Base-by-base conservation (phyloP, 2,329 filamentous ascomycete species). In the Microdochium nivale region DNA sequence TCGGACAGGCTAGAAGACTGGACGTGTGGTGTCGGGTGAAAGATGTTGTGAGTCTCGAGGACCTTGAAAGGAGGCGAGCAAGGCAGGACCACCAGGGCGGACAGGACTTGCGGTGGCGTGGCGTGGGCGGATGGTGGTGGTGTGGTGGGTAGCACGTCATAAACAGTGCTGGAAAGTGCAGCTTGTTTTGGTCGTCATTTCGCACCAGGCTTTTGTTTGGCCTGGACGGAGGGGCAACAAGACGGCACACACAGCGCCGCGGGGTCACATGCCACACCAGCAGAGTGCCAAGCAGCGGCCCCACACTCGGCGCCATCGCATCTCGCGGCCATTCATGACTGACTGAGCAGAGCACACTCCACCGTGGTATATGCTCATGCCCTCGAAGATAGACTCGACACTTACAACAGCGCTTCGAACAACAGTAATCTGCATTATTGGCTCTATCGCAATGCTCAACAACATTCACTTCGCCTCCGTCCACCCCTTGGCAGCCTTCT, bases 131-230 rank as follows among this genome's bases (percentile, higher is more conserved):
- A 49, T 37, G 40, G 40, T 40, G 19, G 40, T 44, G 40, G 40
- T 44, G 40, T 44, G 40, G 16, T 11, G 21, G 14, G 16, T 3
- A 23, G 51, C 57, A 55, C 57, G 57, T 57, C 56, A 57, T 59
- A 57, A 59, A 52, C n/a, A n/a, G n/a, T n/a, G n/a, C n/a, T n/a
- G n/a, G 56, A 51, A 25, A 47, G 54, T 51, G 48, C 53, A 47
- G 52, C 27, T 32, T 23, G 30, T 48, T 47, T 58, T 55, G 55
- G 49, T 40, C 25, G 33, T 37, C 25, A 49, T n/a, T 30, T 25
- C 21, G 46, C 8, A 19, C 19, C 4, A 16, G 35, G 35, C 35
- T 40, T 40, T 16, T 19, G 35, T 16, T 30, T 30, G 27, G 27
- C 27, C 14, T 40, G 35, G 35, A 40, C 16, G 35, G 35, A 40